Evolutionary conservation across 352 stramenopile genomes (phyloP).

Genomic region (Peronospora tabacina): DNA sequence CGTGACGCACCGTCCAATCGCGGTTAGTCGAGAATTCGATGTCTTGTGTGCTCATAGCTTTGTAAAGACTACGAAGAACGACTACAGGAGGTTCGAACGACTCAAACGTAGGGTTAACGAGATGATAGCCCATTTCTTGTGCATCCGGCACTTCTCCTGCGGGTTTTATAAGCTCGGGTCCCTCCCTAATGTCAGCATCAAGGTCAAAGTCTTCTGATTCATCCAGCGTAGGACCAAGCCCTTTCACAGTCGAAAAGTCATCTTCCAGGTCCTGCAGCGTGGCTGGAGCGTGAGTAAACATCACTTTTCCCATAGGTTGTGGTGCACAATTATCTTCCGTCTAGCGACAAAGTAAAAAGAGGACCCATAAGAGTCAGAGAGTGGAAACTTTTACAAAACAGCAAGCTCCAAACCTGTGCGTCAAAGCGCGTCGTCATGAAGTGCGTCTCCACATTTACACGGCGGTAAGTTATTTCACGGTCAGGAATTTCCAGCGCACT

Average conservation of each 20-base stretch:
- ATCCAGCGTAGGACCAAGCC: conserved; percentile 5
- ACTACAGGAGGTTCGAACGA: conserved; percentile 37
- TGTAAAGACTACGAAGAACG: conserved; percentile 48
- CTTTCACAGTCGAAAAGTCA: conserved; percentile 16
- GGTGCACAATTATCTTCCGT: conserved; percentile 27
- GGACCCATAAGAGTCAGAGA: conserved; percentile 7
- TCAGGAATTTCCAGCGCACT: conserved; percentile 37
- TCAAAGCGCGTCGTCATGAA: conserved; percentile 57
- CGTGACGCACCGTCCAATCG: conserved; percentile 54
- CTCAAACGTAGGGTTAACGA: conserved; percentile 74
- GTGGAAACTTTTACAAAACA: conserved; percentile 1
- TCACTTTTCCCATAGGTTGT: conserved; percentile 23
- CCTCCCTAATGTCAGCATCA: conserved; percentile 13
- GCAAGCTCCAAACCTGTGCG: conserved; percentile 32
- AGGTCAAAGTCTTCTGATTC: conserved; percentile 27
- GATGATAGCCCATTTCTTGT: conserved; percentile 37
- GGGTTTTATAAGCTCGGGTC: conserved; percentile 7
- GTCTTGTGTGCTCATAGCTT: conserved; percentile 35
- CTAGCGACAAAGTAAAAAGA: conserved; percentile 7
- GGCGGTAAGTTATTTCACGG: conserved; percentile 59
- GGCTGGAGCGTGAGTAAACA: conserved; percentile 28
- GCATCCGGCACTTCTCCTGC: conserved; percentile 49
- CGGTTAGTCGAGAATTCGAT: conserved; percentile 41
- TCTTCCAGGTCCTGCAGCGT: conserved; percentile 36
- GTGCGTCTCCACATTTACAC: conserved; percentile 39